phyloP scores from a whole-genome alignment of 192 early-diverging fungal genomes.

The Coemansia sp. region DNA sequence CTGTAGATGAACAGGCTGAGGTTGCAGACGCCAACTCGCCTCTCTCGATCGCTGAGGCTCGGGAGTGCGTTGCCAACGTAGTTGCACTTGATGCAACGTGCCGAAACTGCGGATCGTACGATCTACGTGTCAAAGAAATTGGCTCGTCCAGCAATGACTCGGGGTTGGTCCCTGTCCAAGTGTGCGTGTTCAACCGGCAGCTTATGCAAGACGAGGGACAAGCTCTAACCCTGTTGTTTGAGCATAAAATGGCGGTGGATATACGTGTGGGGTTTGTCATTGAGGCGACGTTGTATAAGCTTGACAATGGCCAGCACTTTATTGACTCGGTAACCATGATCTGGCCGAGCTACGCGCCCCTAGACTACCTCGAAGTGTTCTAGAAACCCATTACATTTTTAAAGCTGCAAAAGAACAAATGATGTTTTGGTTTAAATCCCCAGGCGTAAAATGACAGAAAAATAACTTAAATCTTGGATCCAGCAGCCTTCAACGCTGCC shows the following conservation, averaged over 20 bases:
- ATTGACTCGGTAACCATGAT: constrained; percentile 50
- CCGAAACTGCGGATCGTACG: constrained; percentile 21
- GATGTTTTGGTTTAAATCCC: no score
- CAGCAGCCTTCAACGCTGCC: constrained; percentile 58
- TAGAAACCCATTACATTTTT: not conserved
- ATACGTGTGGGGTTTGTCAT: constrained; percentile 34
- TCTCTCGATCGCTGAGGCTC: constrained; percentile 19
- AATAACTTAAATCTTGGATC: constrained; percentile 49
- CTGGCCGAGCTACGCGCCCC: constrained; percentile 50
- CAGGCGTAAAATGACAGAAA: no score
- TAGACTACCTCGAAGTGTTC: constrained; percentile 29
- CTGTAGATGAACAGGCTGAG: not conserved
- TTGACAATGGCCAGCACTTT: constrained; percentile 34
- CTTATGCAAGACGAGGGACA: constrained; percentile 14
- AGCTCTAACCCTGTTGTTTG: constrained; percentile 25
- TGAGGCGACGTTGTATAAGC: constrained; percentile 40
- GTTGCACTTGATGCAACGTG: constrained; percentile 17
- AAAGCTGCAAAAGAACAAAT: not conserved
- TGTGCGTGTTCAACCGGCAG: constrained; percentile 25
- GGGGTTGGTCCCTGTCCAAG: constrained; percentile 10
- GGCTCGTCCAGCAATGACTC: not conserved
- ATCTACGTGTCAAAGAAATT: constrained; percentile 20
- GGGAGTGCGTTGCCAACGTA: constrained; percentile 12
- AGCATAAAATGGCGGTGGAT: constrained; percentile 11
- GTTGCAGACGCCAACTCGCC: not conserved